Evolutionary conservation across 345 rosid genomes (phyloP).

Genomic region (Mallotus nudiflorus): DNA sequence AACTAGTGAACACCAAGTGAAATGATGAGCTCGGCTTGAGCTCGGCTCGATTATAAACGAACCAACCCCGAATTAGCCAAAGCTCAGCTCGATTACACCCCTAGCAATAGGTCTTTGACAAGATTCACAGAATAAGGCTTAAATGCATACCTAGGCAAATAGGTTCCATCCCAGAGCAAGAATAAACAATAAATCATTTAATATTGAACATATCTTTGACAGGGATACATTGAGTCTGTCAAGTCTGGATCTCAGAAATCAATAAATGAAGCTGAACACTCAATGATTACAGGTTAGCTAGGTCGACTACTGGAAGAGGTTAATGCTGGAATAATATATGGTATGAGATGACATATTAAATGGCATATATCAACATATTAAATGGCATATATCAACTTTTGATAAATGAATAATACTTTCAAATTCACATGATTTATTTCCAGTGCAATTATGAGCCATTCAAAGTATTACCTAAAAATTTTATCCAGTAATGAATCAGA

Average conservation of each 20-base stretch:
- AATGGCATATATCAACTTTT: not conserved
- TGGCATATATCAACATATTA: too few relatives aligned
- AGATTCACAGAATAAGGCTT: not conserved
- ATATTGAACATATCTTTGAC: not conserved
- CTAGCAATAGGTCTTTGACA: too few relatives aligned
- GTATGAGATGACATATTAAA: too few relatives aligned
- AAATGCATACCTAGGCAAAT: not conserved
- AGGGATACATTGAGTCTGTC: not conserved
- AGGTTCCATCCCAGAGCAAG: not conserved
- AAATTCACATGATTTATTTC: not conserved
- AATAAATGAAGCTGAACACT: not conserved
- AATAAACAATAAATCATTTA: not conserved
- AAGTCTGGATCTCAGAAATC: not conserved
- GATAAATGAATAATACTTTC: not conserved
- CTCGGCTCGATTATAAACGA: too few relatives aligned
- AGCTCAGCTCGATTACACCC: too few relatives aligned
- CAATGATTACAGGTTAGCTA: not conserved
- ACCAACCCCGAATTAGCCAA: too few relatives aligned
- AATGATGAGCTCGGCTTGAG: too few relatives aligned
- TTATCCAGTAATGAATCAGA: conserved; percentile 66
- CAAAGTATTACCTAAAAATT: conserved; percentile 70
- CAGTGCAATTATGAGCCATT: not conserved
- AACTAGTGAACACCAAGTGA: too few relatives aligned
- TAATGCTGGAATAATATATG: not conserved
- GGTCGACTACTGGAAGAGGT: not conserved